Conservation (phyloP, 129 eudicot genomes). For the Centaurea solstitialis region DNA sequence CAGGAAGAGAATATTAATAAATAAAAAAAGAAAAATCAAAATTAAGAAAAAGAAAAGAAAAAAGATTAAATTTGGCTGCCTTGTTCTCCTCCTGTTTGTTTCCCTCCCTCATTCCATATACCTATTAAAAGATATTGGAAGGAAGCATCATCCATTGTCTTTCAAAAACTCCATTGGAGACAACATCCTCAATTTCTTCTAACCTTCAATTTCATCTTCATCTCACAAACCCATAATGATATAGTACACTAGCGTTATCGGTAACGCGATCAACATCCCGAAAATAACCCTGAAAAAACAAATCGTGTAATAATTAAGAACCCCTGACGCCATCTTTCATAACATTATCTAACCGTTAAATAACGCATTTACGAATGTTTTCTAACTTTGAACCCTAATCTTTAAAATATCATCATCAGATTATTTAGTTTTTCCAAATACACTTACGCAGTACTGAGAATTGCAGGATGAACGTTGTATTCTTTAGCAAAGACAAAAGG, state of each 20-base stretch:
- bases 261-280: conserved; percentile 96
- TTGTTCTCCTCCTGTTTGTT: conserved; percentile 27
- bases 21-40: background rate
- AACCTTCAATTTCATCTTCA: conserved; percentile 17
- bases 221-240: conserved; percentile 68
- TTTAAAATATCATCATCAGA: background rate
- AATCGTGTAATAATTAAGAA: background rate
- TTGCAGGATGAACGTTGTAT: conserved; percentile 90
- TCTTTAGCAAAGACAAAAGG: conserved; percentile 98
- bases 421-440: background rate
- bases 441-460: conserved; percentile 93
- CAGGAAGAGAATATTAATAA: background rate
- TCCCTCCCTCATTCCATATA: conserved; percentile 14
- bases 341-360: background rate
- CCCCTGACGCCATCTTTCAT: background rate
- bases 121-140: conserved; percentile 27
- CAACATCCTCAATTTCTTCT: background rate
- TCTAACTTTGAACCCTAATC: background rate
- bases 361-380: background rate
- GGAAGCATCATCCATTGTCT: conserved; percentile 34
- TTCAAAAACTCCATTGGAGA: conserved; percentile 37
- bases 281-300: conserved; percentile 77
- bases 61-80: background rate
- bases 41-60: background rate
- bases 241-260: conserved; percentile 86